Evolutionary conservation across 257 asterid species (phyloP).

Genomic region (Haberlea rhodopensis): DNA sequence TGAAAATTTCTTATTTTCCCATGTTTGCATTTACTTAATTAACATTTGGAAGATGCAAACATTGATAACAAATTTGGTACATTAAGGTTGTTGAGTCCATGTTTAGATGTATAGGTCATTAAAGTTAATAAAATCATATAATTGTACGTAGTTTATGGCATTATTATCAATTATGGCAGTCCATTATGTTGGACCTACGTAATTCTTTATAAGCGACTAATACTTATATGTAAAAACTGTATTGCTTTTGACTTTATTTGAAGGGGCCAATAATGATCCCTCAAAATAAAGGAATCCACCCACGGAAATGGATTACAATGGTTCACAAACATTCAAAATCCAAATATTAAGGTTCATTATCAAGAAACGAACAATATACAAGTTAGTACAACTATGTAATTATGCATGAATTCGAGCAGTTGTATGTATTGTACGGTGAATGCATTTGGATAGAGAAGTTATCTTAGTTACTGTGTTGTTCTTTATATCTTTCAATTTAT

Average conservation of each 20-base stretch:
- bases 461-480: too few relatives aligned
- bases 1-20: background rate
- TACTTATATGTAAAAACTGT: conserved; percentile 6
- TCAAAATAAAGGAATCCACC: conserved; percentile 25
- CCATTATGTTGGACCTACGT: conserved; percentile 39
- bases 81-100: conserved; percentile 25
- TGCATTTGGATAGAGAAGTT: too few relatives aligned
- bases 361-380: conserved; percentile 14
- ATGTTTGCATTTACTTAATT: too few relatives aligned
- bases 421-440: too few relatives aligned
- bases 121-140: conserved; percentile 21
- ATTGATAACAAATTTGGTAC: background rate
- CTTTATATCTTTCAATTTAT: too few relatives aligned
- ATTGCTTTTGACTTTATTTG: conserved; percentile 29
- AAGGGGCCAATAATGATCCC: conserved; percentile 29
- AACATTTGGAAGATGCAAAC: background rate
- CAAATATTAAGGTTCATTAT: conserved; percentile 19
- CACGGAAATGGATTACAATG: conserved; percentile 33
- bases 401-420: too few relatives aligned
- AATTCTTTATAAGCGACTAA: conserved; percentile 22
- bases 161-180: conserved; percentile 30
- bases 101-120: conserved; percentile 19
- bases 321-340: conserved; percentile 27
- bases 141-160: conserved; percentile 13
- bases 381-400: too few relatives aligned